Evolutionary conservation across 208 protist species (phyloP).

Genomic region (Leishmania lainsoni): DNA sequence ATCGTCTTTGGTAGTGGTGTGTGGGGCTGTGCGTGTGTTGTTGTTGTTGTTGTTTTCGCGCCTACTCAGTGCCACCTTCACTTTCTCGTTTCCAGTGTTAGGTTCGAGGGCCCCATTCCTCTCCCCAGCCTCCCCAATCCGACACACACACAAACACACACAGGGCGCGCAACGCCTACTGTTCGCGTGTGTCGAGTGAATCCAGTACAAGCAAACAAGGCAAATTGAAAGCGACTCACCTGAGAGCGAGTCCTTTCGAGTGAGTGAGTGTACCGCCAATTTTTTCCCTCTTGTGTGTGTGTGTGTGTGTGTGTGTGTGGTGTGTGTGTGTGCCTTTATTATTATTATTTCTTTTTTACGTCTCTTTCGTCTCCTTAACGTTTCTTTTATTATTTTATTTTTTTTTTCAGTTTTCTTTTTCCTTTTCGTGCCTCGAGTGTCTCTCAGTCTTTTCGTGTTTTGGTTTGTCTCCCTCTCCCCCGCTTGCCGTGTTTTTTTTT

Average conservation of each 20-base stretch:
- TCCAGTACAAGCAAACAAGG: neutral
- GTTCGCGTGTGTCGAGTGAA: neutral
- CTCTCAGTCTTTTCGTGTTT: neutral
- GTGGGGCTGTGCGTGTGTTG: neutral
- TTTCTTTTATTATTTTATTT: neutral
- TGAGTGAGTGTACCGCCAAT: neutral
- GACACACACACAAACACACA: neutral
- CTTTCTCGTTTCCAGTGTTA: neutral
- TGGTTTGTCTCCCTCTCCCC: neutral
- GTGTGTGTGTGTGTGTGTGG: too few relatives aligned
- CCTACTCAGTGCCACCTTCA: neutral
- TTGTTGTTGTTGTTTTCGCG: neutral
- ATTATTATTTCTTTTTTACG: slow-evolving; percentile 5
- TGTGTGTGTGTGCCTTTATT: neutral
- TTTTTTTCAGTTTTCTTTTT: neutral
- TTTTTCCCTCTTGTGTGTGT: neutral
- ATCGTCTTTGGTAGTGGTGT: neutral
- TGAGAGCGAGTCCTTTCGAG: neutral
- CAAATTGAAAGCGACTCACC: neutral
- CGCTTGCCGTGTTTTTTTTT: neutral
- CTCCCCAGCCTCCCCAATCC: neutral
- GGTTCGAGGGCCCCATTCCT: neutral
- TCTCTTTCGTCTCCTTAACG: neutral
- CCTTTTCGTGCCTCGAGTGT: neutral
- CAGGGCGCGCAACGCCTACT: neutral